Conservation (phyloP, 2,329 filamentous ascomycete species). For the Colletotrichum cuscutae region DNA sequence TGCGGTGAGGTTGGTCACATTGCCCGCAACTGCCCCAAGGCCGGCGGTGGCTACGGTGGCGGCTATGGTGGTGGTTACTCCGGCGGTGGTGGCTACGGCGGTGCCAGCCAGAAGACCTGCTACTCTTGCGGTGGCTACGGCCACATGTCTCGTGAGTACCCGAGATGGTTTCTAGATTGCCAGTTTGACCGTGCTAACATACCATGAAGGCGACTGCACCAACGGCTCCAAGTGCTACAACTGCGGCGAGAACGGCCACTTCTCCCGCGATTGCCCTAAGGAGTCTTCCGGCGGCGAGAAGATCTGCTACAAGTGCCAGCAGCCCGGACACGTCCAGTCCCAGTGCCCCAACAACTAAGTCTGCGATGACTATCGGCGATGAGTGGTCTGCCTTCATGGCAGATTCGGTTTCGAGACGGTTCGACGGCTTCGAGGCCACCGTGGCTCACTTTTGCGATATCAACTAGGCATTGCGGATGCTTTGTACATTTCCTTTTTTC, state of each 20-base stretch:
- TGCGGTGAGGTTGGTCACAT: conserved; percentile 97
- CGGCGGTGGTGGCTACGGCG: conserved; percentile 58
- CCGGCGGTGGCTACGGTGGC: conserved; percentile 60
- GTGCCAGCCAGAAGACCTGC: conserved; percentile 82
- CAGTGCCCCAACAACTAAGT: conserved; percentile 85
- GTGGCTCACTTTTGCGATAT: conserved; percentile 28
- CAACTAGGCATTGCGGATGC: conserved; percentile 32
- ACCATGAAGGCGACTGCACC: conserved; percentile 82
- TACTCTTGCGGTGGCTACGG: conserved; percentile 98
- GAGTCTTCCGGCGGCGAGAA: conserved; percentile 89
- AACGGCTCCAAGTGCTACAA: conserved; percentile 99
- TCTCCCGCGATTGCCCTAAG: conserved; percentile 95
- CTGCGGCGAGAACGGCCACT: conserved; percentile 92
- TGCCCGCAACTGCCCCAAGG: conserved; percentile 86
- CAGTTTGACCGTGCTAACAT: conserved; percentile 20
- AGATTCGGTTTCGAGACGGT: conserved; percentile 22
- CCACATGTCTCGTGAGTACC: conserved; percentile 86
- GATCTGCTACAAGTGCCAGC: conserved; percentile 97
- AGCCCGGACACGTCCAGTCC: conserved; percentile 89
- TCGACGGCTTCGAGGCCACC: conserved; percentile 18
- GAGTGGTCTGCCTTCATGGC: conserved; percentile 27
- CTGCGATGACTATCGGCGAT: conserved; percentile 33
- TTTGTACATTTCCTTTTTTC: conserved; percentile 33
- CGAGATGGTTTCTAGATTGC: background rate
- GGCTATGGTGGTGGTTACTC: conserved; percentile 58